A percentile compares a stretch with the other conserved stretches of the same genome.
phyloP scores from a whole-genome alignment of 768 basidiomycete species.

The Lactifluus echinatus region DNA sequence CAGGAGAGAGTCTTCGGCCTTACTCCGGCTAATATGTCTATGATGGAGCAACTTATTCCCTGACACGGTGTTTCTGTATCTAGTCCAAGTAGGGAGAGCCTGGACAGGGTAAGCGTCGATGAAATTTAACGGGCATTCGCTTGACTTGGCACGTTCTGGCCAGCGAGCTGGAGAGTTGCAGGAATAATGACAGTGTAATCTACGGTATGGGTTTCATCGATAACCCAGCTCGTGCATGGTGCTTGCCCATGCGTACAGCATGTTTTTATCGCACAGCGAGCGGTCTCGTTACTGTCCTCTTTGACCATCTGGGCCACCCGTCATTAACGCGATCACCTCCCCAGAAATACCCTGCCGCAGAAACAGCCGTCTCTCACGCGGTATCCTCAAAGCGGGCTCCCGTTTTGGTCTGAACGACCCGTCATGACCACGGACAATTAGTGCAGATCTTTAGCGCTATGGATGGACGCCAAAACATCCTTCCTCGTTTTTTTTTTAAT shows the following conservation, averaged over 20 bases:
- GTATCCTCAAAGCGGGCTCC: background rate
- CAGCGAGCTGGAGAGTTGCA: background rate
- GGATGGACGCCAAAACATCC: background rate
- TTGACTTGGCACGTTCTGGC: background rate
- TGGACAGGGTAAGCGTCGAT: background rate
- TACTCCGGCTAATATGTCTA: background rate
- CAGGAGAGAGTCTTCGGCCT: background rate
- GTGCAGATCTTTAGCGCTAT: background rate
- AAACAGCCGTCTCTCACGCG: background rate
- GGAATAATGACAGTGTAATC: background rate
- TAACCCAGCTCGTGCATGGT: background rate
- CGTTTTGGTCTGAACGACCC: background rate
- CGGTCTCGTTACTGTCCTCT: background rate
- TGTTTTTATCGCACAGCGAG: background rate
- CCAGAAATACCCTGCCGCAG: background rate
- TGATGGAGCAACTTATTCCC: background rate
- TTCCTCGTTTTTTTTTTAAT: background rate
- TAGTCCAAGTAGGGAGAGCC: too few species aligned
- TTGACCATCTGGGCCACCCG: background rate
- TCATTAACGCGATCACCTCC: slow-evolving; percentile 3
- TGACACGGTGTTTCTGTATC: background rate
- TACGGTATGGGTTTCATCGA: background rate
- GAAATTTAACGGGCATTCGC: background rate
- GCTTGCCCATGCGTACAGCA: background rate
- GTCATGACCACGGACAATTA: background rate